Evolutionary conservation across 106 monocot species (phyloP), one percentile per base, ranked within the genome.

Genomic region (Gastrodia elata): DNA sequence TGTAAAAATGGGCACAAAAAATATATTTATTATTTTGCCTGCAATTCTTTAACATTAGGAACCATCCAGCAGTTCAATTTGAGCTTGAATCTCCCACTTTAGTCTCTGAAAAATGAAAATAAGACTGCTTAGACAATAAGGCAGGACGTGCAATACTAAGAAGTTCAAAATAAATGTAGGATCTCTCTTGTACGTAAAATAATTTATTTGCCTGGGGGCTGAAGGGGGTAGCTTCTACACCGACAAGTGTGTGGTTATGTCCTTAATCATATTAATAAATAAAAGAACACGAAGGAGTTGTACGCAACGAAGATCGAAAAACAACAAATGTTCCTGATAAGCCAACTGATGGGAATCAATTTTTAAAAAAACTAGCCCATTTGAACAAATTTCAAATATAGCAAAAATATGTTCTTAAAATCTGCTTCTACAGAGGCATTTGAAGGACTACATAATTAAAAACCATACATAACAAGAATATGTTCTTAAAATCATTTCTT

Each of bases 381-480:
- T n/a, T n/a, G n/a, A n/a, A n/a, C n/a, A n/a, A n/a, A n/a, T n/a
- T n/a, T n/a, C n/a, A n/a, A n/a, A n/a, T n/a, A 30, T 30, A 59
- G 28, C 26, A 20, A 5, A 57, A 5, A 57, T 5, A 57, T 25
- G 7, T 2, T 18, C 52, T 20, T 55, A 42, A 42, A 42, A 42
- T 71, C 61, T 78, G 41, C 77, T 78, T 71, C 61, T 61, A 71
- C 77, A 78, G 27, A 39, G 71, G 72, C 77, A 78, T 78, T 71
- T 72, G 44, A 78, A 78, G 30, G 77, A 42, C 77, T 78, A n/a
- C n/a, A n/a, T n/a, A n/a, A n/a, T n/a, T n/a, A n/a, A n/a, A n/a
- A n/a, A n/a, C n/a, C n/a, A n/a, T n/a, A n/a, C n/a, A 30, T 30
- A 59, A n/a, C 26, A 20, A 5, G 26, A 5, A 57, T 5, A 57